Conservation (phyloP, 495 filamentous ascomycete genomes). For the Tuber aestivum region DNA sequence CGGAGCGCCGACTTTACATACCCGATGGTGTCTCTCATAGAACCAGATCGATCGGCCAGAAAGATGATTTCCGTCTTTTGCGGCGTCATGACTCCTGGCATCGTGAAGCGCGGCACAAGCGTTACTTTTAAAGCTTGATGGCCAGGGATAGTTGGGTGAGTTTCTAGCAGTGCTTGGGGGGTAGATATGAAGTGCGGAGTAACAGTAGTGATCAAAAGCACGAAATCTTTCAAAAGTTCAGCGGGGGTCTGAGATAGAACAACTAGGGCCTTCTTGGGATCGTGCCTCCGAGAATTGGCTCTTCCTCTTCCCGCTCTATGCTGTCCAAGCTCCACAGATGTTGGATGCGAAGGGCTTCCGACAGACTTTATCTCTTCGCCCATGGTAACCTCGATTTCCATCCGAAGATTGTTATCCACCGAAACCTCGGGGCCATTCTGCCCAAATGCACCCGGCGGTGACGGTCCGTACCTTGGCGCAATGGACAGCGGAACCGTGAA, state of each 20-base stretch:
- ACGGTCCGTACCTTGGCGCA: constrained; percentile 57
- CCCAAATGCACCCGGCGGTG: constrained; percentile 40
- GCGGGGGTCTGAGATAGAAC: constrained; percentile 50
- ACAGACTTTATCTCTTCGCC: constrained; percentile 54
- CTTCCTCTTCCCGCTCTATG: constrained; percentile 34
- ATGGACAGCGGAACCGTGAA: constrained; percentile 61
- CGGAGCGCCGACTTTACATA: constrained; percentile 54
- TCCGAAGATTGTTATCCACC: constrained; percentile 48
- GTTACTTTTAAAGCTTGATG: constrained; percentile 63
- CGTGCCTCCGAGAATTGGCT: constrained; percentile 42
- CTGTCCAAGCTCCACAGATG: constrained; percentile 56
- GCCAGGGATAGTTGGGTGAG: constrained; percentile 53
- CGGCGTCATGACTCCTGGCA: constrained; percentile 42
- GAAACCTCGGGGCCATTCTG: constrained; percentile 18
- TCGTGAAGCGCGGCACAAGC: constrained; percentile 58
- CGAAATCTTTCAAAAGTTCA: constrained; percentile 50
- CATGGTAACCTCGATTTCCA: constrained; percentile 59
- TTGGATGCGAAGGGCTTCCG: constrained; percentile 59
- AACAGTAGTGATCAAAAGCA: constrained; percentile 52
- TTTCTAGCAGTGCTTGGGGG: constrained; percentile 59
- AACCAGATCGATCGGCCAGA: constrained; percentile 61
- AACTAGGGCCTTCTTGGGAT: constrained; percentile 55
- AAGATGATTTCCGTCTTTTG: constrained; percentile 60
- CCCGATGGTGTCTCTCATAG: constrained; percentile 55
- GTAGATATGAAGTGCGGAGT: constrained; percentile 47